phyloP scores from a whole-genome alignment of 306 rosid genomes.

The Benincasa hispida region DNA sequence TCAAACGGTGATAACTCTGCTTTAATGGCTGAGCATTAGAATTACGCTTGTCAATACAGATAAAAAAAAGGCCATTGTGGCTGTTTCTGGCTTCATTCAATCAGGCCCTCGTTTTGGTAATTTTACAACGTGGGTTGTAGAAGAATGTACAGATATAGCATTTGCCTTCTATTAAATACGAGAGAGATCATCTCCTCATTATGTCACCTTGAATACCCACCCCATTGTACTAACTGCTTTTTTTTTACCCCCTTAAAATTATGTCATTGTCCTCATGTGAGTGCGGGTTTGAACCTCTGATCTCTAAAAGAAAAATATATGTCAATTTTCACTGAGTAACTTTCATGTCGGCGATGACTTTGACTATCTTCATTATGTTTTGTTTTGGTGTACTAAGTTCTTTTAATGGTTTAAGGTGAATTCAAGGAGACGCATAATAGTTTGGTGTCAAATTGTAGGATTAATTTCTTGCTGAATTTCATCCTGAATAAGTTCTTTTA shows the following conservation, averaged over 20 bases:
- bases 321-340: no score
- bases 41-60: not conserved
- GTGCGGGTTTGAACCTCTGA: not conserved
- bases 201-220: no score
- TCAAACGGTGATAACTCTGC: conserved; percentile 43
- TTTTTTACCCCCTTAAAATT: no score
- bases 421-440: not conserved
- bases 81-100: conserved; percentile 22
- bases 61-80: conserved; percentile 18
- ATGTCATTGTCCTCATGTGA: no score
- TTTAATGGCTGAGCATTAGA: conserved; percentile 42
- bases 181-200: not conserved
- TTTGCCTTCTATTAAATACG: not conserved
- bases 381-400: not conserved
- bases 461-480: no score
- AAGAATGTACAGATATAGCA: conserved; percentile 42
- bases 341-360: no score
- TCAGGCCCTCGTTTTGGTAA: conserved; percentile 27
- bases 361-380: no score
- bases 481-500: not conserved
- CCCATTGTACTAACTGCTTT: not conserved
- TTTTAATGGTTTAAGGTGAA: not conserved
- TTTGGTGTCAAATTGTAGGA: not conserved
- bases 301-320: no score
- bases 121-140: conserved; percentile 28